Evolutionary conservation across 1,284 basidiomycete species (phyloP), one percentile per base, ranked within the genome.

Genomic region (Fomitopsis palustris): DNA sequence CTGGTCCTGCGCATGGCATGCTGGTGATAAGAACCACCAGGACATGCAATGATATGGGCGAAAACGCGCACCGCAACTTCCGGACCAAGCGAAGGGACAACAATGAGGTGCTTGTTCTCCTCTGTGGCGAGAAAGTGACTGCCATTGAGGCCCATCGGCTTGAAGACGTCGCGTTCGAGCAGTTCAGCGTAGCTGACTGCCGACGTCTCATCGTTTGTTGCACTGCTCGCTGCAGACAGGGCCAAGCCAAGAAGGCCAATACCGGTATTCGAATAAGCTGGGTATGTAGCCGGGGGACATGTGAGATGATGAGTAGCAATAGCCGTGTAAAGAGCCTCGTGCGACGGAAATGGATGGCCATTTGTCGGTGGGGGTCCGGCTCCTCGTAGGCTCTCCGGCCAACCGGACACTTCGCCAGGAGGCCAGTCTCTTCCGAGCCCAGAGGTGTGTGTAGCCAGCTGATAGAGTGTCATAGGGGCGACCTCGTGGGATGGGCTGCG

Each of bases 181-280:
- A 82, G 69, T 9, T 78, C 76, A 2, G 75, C 74, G 57, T 81
- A 76, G 0, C 70, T 75, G 12, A 66, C 60, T 2, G 72, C 72
- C 37, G 66, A 64, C 12, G 61, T 53, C 6, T 68, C 59, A 2
- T 70, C 67, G 5, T 67, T 67, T 0, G 64, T 64, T 3, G 67
- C n/a, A 60, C 35, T 63, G 61, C 77, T 77, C 1, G 80, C 80
- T 14, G 72, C 76, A 4, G 80, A 72, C 53, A 79, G 76, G 5
- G 75, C 71, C 4, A 77, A 68, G 8, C 79, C 79, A 6, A 81
- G 68, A 2, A 80, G 39, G 12, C 70, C 69, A 10, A 75, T 74
- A 0, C 78, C 82, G 0, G 77, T 75, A 57, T 82, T 83, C 5
- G 81, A 83, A 61, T 83, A 83, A 5, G 78, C 69, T 0, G 81